These are phyloP conservation scores for Excoecaria agallocha DNA, from an alignment of 345 rosid genomes.

Conservation along the genomic window DNA sequence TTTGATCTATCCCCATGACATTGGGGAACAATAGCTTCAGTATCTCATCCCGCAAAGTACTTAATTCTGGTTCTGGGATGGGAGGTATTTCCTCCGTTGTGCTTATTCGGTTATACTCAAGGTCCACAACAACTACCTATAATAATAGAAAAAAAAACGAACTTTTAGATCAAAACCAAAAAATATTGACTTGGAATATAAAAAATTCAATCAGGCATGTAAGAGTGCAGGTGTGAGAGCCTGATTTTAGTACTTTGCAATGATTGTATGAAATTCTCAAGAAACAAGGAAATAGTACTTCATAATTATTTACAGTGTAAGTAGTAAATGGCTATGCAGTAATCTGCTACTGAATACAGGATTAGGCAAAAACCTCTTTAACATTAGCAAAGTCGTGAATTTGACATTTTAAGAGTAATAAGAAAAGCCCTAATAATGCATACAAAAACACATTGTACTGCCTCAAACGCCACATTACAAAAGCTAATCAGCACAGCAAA, in stretches of 20 bases:
- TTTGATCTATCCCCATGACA: constrained; percentile 80
- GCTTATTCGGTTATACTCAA: constrained; percentile 76
- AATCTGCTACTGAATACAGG: background rate
- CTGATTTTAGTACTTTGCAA: too few relatives aligned
- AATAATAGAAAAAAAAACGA: constrained; percentile 22
- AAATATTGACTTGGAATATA: background rate
- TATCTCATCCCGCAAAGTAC: constrained; percentile 71
- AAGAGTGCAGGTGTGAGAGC: background rate
- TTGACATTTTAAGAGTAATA: background rate
- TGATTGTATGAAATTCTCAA: too few relatives aligned
- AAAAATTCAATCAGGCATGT: background rate
- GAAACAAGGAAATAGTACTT: background rate
- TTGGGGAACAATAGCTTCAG: constrained; percentile 77
- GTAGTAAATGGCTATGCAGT: background rate
- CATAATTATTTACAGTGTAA: background rate
- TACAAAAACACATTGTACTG: background rate
- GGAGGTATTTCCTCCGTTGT: constrained; percentile 92
- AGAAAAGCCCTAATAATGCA: background rate
- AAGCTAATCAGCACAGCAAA: background rate
- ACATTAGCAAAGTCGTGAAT: background rate
- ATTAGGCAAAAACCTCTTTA: background rate
- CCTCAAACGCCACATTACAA: background rate
- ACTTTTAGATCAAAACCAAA: background rate
- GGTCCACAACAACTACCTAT: constrained; percentile 97
- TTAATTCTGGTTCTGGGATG: constrained; percentile 94